Percentiles rank a stretch among this genome's conserved stretches.
phyloP scores from a whole-genome alignment of 2,329 filamentous ascomycete genomes.

The Lachnellula subtilissima region DNA sequence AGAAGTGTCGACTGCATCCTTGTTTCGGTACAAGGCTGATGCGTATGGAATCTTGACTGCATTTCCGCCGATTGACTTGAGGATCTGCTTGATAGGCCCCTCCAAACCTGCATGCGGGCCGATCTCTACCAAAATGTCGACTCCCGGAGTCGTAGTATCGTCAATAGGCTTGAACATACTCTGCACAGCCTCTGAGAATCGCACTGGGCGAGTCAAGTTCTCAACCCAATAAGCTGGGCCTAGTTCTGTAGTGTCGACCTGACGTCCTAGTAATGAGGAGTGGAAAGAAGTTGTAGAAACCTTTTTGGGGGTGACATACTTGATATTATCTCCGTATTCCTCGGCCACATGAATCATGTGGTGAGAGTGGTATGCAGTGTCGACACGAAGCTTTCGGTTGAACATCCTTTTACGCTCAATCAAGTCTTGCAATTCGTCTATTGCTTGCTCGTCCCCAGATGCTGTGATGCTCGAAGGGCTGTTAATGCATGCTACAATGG shows the following conservation, averaged over 20 bases:
- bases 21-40: slow-evolving; percentile 45
- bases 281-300: slow-evolving; percentile 12
- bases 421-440: slow-evolving; percentile 23
- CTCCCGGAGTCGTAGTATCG: not conserved
- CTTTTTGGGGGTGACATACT: slow-evolving; percentile 4
- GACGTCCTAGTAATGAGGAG: slow-evolving; percentile 23
- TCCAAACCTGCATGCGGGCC: slow-evolving; percentile 36
- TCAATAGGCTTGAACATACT: slow-evolving; percentile 17
- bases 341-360: slow-evolving; percentile 31
- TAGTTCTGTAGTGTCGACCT: slow-evolving; percentile 24
- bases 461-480: slow-evolving; percentile 29
- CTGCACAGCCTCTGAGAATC: slow-evolving; percentile 39
- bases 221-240: slow-evolving; percentile 41
- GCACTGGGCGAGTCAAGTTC: slow-evolving; percentile 43
- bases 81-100: slow-evolving; percentile 32
- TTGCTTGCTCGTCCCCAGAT: slow-evolving; percentile 27
- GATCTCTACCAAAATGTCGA: slow-evolving; percentile 28
- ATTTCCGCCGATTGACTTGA: slow-evolving; percentile 39
- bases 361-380: slow-evolving; percentile 32
- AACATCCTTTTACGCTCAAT: slow-evolving; percentile 29
- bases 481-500: slow-evolving; percentile 34
- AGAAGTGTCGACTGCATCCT: slow-evolving; percentile 43
- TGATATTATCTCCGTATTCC: slow-evolving; percentile 20
- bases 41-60: slow-evolving; percentile 35
- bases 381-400: slow-evolving; percentile 27